A percentile compares a stretch with the other conserved stretches of the same genome.
phyloP scores from a whole-genome alignment of 73 alveolate genomes.

The Paramecium tetraurelia region DNA sequence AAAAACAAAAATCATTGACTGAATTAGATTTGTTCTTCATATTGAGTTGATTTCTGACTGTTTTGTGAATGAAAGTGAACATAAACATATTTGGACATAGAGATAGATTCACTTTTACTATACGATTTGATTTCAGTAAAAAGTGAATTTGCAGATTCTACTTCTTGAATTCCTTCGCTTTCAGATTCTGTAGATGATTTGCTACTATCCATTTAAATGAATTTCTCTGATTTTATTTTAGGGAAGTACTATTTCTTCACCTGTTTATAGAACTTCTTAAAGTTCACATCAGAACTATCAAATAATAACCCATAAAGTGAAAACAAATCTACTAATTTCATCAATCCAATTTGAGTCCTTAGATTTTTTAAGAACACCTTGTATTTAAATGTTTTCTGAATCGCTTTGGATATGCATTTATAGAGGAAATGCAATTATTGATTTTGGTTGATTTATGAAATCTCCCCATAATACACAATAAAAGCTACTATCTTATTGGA shows the following conservation, averaged over 20 bases:
- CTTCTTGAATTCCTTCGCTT: background rate
- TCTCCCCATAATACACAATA: background rate
- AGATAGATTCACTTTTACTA: background rate
- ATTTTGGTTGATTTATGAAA: background rate
- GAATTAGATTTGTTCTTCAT: background rate
- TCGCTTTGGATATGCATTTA: background rate
- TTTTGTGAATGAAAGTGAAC: conserved; percentile 5
- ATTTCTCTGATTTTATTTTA: background rate
- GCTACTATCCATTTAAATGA: background rate
- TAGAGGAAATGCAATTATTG: background rate
- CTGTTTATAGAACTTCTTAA: background rate
- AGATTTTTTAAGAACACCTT: background rate
- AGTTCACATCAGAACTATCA: background rate
- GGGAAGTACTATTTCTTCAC: background rate
- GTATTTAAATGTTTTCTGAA: background rate
- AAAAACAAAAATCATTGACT: background rate
- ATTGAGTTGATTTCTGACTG: background rate
- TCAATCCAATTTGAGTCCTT: background rate
- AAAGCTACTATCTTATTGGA: background rate
- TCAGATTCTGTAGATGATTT: conserved; percentile 47
- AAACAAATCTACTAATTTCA: background rate
- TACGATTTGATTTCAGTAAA: background rate
- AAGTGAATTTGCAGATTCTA: background rate
- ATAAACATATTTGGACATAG: background rate
- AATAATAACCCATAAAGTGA: background rate